Base-by-base conservation (phyloP, 2,329 filamentous ascomycete species). In the Cadophora sp. region DNA sequence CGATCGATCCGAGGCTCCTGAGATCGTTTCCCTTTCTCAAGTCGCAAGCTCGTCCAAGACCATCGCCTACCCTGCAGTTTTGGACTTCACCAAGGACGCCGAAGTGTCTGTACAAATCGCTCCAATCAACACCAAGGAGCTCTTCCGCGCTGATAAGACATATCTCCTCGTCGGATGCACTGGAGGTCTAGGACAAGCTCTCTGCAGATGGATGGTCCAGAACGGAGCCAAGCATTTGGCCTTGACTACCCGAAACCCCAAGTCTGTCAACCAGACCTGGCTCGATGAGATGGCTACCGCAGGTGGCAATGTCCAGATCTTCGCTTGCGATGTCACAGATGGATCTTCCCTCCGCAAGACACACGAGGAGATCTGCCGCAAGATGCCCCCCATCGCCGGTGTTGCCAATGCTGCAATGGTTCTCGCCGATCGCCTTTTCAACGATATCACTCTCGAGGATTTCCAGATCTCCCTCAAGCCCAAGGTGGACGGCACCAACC, bases 321-420 rank as follows among this genome's bases (percentile, higher is more conserved):
- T 67, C n/a, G 61, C 64, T 14, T 66, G 64, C 59, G 64, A 66
- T 27, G 64, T 66, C 22, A 67, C 65, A 14, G 61, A 67, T 43
- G 65, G 56, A 6, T 41, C 45, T 4, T 64, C 65, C 8, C 61
- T 67, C 39, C 56, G 48, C 27, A 64, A 64, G 50, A 64, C 61
- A 8, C 61, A 67, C 14, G 65, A 61, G 8, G 56, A 64, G 39
- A 67, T 67, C 43, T 61, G 45, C 39, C 58, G 59, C 53, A 7
- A 74, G 80, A 51, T 74, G 82, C 66, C 65, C 27, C 8, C 76
- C 0, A 78, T 84, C 47, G 77, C 71, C 0, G 83, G 83, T 27
- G 79, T 83, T 0, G 76, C 75, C 1, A 77, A 83, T 41, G 82
- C 77, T 1, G 81, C 82, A 13, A 80, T 83, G 79, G 78, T 84